phyloP scores from a whole-genome alignment of 805 yeast genomes.

The Candida boidinii region DNA sequence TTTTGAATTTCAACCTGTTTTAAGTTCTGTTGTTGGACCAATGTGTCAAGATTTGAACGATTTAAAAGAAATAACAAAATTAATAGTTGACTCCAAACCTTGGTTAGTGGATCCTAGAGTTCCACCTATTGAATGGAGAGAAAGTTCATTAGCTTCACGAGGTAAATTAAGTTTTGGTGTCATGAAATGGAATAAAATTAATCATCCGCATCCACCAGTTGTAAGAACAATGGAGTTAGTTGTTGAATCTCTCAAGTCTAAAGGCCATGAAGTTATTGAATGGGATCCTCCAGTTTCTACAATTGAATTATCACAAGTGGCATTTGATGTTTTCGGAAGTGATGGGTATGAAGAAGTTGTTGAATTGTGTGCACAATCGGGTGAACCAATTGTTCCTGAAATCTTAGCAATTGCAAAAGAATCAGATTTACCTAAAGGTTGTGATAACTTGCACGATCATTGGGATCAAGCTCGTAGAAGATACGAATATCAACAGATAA shows the following conservation, averaged over 20 bases:
- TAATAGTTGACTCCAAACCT: constrained; percentile 32
- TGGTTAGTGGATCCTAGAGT: constrained; percentile 42
- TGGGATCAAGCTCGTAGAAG: constrained; percentile 32
- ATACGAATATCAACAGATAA: constrained; percentile 25
- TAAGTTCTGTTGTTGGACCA: constrained; percentile 29
- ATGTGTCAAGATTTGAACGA: constrained; percentile 22
- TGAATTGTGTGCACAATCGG: constrained; percentile 15
- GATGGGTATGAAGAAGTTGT: constrained; percentile 21
- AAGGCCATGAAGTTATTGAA: constrained; percentile 35
- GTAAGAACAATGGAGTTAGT: constrained; percentile 31
- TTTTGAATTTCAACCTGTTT: constrained; percentile 22
- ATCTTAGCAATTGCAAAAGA: constrained; percentile 2
- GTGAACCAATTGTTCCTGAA: constrained; percentile 21
- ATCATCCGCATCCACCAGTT: constrained; percentile 52
- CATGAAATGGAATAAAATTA: constrained; percentile 33
- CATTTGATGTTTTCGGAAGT: constrained; percentile 15
- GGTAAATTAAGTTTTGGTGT: constrained; percentile 30
- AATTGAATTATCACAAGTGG: constrained; percentile 15
- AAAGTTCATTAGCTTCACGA: background rate
- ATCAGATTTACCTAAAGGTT: constrained; percentile 7
- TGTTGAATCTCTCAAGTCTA: constrained; percentile 16
- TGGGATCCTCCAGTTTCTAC: constrained; percentile 25
- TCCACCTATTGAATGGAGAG: constrained; percentile 25
- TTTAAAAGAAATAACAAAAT: constrained; percentile 27
- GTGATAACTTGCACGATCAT: constrained; percentile 21